A percentile compares a stretch with the other conserved stretches of the same genome.
These are phyloP conservation scores for Ricinus communis DNA, from an alignment of 345 rosid genomes.

Conservation along the genomic window DNA sequence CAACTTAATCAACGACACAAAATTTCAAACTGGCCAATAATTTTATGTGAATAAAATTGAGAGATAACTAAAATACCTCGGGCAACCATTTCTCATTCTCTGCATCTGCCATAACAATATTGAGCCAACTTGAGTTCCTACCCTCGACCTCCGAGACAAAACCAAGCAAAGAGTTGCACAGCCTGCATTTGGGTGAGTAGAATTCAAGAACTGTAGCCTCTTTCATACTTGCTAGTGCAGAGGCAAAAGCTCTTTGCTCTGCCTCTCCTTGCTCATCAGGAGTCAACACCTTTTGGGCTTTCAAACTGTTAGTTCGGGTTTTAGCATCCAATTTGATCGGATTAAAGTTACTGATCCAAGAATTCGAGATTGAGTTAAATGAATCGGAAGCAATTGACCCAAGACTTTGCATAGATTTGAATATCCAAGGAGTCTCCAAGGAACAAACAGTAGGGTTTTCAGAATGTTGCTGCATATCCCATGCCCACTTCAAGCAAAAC, in stretches of 20 bases:
- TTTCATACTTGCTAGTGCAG: conserved; percentile 73
- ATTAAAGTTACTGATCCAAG: conserved; percentile 30
- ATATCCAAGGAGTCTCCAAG: conserved; percentile 67
- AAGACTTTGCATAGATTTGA: conserved; percentile 65
- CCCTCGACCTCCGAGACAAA: conserved; percentile 69
- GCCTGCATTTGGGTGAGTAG: conserved; percentile 86
- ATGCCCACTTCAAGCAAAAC: conserved; percentile 81
- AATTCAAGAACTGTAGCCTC: conserved; percentile 83
- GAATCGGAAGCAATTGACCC: conserved; percentile 61
- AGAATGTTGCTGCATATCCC: conserved; percentile 49
- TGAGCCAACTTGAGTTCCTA: conserved; percentile 76
- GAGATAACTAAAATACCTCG: conserved; percentile 52
- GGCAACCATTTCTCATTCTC: conserved; percentile 95
- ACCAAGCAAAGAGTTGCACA: conserved; percentile 70
- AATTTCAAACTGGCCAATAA: no score
- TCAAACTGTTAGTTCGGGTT: conserved; percentile 24
- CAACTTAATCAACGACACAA: no score
- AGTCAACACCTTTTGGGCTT: conserved; percentile 40
- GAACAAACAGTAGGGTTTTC: conserved; percentile 43
- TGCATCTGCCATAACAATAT: conserved; percentile 84
- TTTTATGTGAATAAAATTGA: not conserved
- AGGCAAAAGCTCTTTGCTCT: conserved; percentile 81
- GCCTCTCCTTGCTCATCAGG: conserved; percentile 81
- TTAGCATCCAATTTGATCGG: conserved; percentile 25
- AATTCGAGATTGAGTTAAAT: conserved; percentile 35